Evolutionary conservation across 116 monocot species (phyloP).

Genomic region (Posidonia oceanica): DNA sequence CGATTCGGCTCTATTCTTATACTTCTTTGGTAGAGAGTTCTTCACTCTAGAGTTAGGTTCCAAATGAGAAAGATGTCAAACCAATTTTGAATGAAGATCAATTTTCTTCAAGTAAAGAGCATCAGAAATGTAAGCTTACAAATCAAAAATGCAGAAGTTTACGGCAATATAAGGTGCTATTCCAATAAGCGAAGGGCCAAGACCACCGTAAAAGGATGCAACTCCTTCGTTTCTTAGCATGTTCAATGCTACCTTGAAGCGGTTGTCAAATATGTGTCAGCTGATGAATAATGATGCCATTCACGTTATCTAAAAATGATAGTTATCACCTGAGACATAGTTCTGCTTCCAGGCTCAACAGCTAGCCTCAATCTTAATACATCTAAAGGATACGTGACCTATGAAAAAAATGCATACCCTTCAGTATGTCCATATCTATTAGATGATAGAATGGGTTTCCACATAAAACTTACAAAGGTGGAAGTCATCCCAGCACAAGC

Average conservation of each 20-base stretch:
- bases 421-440: background rate
- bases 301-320: background rate
- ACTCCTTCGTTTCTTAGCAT: slow-evolving; percentile 94
- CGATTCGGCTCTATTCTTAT: slow-evolving; percentile 72
- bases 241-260: slow-evolving; percentile 59
- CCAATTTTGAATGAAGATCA: background rate
- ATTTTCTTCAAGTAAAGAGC: background rate
- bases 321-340: slow-evolving; percentile 79
- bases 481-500: slow-evolving; percentile 99
- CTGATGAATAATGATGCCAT: background rate
- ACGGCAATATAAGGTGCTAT: slow-evolving; percentile 98
- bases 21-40: slow-evolving; percentile 87
- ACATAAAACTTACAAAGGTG: slow-evolving; percentile 59
- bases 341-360: slow-evolving; percentile 75
- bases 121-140: slow-evolving; percentile 40
- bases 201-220: slow-evolving; percentile 79
- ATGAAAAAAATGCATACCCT: background rate
- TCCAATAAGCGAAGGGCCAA: slow-evolving; percentile 86
- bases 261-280: background rate
- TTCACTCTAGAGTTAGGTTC: slow-evolving; percentile 56
- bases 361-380: slow-evolving; percentile 84
- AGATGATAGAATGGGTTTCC: background rate
- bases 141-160: slow-evolving; percentile 96
- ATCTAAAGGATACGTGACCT: slow-evolving; percentile 96
- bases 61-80: background rate